Conservation (phyloP, 768 basidiomycete genomes). For the Hemileccinum impolitum region DNA sequence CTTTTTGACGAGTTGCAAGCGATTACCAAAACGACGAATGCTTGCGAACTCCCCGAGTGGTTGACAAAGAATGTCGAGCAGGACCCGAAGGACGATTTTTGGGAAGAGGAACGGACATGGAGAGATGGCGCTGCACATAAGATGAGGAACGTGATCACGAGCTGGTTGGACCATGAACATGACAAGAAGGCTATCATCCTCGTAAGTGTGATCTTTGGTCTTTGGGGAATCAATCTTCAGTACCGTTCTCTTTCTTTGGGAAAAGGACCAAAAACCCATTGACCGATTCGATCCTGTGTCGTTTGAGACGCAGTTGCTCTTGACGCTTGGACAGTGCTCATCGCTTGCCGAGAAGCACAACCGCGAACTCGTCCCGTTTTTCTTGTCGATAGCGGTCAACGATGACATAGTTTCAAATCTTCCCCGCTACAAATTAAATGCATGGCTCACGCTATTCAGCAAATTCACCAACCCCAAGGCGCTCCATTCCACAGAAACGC, state of each 20-base stretch:
- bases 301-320: slow-evolving; percentile 81
- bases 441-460: slow-evolving; percentile 83
- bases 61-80: slow-evolving; percentile 22
- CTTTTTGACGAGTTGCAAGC: slow-evolving; percentile 61
- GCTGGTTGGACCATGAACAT: slow-evolving; percentile 41
- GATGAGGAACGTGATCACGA: slow-evolving; percentile 43
- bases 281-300: slow-evolving; percentile 69
- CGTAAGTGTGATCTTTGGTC: slow-evolving; percentile 23
- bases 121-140: slow-evolving; percentile 71
- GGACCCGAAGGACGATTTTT: slow-evolving; percentile 29
- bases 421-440: slow-evolving; percentile 57
- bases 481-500: slow-evolving; percentile 59
- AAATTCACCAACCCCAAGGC: slow-evolving; percentile 95
- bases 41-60: slow-evolving; percentile 20
- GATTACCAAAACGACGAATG: slow-evolving; percentile 16
- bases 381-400: slow-evolving; percentile 50
- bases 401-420: slow-evolving; percentile 38
- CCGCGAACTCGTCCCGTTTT: slow-evolving; percentile 81
- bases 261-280: slow-evolving; percentile 36
- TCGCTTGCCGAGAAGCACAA: slow-evolving; percentile 83
- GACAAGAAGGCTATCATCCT: slow-evolving; percentile 32
- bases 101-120: slow-evolving; percentile 75
- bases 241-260: not conserved
- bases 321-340: slow-evolving; percentile 62
- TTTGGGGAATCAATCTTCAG: not conserved